Evolutionary conservation across 2,329 filamentous ascomycete species (phyloP).

Genomic region (Colletotrichum lini): DNA sequence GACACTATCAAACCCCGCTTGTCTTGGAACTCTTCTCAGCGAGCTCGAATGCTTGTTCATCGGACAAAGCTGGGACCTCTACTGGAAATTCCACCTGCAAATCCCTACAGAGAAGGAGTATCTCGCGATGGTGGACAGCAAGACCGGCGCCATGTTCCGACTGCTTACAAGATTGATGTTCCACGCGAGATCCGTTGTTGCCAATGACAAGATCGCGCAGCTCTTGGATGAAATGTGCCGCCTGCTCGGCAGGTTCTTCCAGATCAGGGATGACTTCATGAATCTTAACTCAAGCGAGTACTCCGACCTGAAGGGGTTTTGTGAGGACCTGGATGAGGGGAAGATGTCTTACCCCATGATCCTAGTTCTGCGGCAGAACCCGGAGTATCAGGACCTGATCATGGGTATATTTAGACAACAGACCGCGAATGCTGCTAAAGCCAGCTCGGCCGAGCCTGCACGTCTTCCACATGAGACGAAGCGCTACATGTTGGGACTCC

Average conservation of each 20-base stretch:
- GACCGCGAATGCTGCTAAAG: not conserved
- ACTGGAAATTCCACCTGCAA: slow-evolving; percentile 45
- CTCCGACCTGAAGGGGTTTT: slow-evolving; percentile 55
- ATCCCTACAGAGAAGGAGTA: slow-evolving; percentile 48
- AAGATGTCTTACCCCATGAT: slow-evolving; percentile 57
- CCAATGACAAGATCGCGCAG: not conserved
- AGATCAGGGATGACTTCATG: slow-evolving; percentile 53
- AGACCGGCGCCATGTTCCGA: slow-evolving; percentile 46
- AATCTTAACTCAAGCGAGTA: slow-evolving; percentile 52
- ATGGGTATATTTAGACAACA: slow-evolving; percentile 21
- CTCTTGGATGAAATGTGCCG: slow-evolving; percentile 1
- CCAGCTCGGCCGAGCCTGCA: not conserved
- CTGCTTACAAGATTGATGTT: slow-evolving; percentile 42
- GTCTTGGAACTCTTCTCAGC: slow-evolving; percentile 45
- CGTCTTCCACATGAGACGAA: slow-evolving; percentile 12
- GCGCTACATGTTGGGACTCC: slow-evolving; percentile 1
- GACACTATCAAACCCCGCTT: slow-evolving; percentile 40
- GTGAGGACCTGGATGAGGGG: slow-evolving; percentile 59
- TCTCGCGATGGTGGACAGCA: slow-evolving; percentile 47
- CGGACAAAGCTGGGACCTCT: slow-evolving; percentile 49
- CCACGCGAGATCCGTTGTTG: slow-evolving; percentile 3
- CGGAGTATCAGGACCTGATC: slow-evolving; percentile 1
- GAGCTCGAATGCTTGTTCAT: slow-evolving; percentile 44
- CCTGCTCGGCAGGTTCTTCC: slow-evolving; percentile 50
- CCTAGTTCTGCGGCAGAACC: slow-evolving; percentile 7